Percentiles rank a stretch among this genome's conserved stretches.
These are phyloP conservation scores for Botrytis sinoallii DNA, from an alignment of 2,329 filamentous ascomycete species.

Conservation along the genomic window DNA sequence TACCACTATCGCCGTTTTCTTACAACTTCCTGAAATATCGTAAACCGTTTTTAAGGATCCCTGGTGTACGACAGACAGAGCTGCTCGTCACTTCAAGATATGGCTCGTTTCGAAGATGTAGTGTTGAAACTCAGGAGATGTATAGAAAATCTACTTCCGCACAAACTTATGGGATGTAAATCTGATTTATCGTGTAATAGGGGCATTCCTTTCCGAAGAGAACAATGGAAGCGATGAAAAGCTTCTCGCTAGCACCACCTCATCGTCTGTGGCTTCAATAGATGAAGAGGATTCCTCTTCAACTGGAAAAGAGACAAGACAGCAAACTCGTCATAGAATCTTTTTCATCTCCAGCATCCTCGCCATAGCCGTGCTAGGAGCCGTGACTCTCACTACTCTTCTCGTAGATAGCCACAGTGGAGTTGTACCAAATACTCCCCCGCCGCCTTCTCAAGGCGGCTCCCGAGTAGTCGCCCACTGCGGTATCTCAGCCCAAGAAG, in stretches of 20 bases:
- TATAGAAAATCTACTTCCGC: neutral
- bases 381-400: neutral
- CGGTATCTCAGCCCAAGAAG: conserved; percentile 6
- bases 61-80: neutral
- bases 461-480: neutral
- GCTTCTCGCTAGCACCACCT: neutral
- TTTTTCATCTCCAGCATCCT: neutral
- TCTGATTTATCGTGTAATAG: neutral
- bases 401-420: neutral
- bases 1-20: no score
- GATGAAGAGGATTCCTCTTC: neutral
- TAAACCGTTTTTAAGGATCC: neutral
- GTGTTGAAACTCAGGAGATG: neutral
- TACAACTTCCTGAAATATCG: neutral
- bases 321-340: neutral
- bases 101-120: neutral
- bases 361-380: neutral
- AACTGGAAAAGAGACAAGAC: neutral
- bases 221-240: neutral
- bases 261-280: neutral
- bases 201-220: neutral
- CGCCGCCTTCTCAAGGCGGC: neutral
- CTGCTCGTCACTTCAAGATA: neutral
- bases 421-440: neutral
- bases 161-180: neutral